A percentile compares a stretch with the other conserved stretches of the same genome.
Conservation (phyloP, 768 basidiomycete species). For the Boletus rubroflammeus region DNA sequence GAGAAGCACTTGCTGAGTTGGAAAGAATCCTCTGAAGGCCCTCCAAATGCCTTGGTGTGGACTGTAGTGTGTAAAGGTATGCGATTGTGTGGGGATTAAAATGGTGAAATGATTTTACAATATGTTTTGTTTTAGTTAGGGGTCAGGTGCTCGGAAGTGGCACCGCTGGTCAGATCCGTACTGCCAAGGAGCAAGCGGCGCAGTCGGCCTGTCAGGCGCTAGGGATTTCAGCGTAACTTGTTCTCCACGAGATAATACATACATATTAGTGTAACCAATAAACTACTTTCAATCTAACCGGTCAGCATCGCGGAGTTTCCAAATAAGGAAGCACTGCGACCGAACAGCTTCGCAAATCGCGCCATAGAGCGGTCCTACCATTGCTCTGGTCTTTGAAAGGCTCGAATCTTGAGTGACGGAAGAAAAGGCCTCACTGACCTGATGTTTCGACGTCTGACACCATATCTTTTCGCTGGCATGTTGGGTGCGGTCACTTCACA, state of each 20-base stretch:
- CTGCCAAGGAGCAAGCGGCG: slow-evolving; percentile 49
- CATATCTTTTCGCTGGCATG: slow-evolving; percentile 52
- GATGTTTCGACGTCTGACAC: slow-evolving; percentile 41
- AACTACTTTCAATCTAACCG: background rate
- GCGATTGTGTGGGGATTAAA: slow-evolving; percentile 9
- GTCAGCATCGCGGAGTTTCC: slow-evolving; percentile 28
- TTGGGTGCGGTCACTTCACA: slow-evolving; percentile 46
- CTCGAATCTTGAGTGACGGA: background rate
- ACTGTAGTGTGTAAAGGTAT: slow-evolving; percentile 55
- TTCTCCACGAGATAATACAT: slow-evolving; percentile 6
- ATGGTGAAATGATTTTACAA: background rate
- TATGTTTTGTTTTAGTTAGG: slow-evolving; percentile 36
- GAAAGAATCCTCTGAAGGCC: slow-evolving; percentile 40
- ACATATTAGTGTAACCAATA: background rate
- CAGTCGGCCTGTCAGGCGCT: slow-evolving; percentile 38
- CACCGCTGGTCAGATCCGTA: slow-evolving; percentile 39
- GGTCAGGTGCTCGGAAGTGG: slow-evolving; percentile 48
- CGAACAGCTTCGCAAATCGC: slow-evolving; percentile 1
- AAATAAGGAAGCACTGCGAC: slow-evolving; percentile 13
- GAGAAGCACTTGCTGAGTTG: slow-evolving; percentile 38
- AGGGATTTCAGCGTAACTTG: slow-evolving; percentile 16
- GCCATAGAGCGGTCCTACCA: background rate
- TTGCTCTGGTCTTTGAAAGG: background rate
- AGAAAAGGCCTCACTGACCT: background rate
- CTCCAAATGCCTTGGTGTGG: slow-evolving; percentile 44